Base-by-base conservation (phyloP, 208 protist genomes). In the Wallacemonas rigidus region DNA sequence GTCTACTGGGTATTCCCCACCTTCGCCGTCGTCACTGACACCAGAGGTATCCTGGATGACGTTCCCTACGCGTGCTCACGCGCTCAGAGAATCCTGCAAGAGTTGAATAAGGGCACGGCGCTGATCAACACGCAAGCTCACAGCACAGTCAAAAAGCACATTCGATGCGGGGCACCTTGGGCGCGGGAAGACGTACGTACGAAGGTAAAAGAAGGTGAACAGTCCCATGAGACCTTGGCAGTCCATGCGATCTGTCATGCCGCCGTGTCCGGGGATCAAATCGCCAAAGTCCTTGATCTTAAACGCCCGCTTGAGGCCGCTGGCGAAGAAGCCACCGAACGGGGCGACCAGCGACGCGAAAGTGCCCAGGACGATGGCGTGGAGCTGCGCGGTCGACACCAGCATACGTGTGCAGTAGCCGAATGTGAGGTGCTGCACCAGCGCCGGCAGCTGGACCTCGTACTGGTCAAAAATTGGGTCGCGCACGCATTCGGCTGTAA, bases 271-370 rank as follows among this genome's bases (percentile, higher is more conserved):
- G 14, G 98, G 98, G 73, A 99, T 99, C 35, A 98, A 76, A 48
- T 97, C 90, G 48, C 94, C 97, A 89, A 99, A 99, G 85, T 99
- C 98, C 80, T 99, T 99, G 36, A 99, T 86, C 48, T 98, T 95
- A 72, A 98, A 99, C 0, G 98, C 97, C 11, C 98, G 95, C 81
- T 99, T 99, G 40, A 99, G 77, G 5, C 97, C 98, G 44, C 94
- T 98, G 5, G 98, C 98, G 79, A 99, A 99, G 86, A 99, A 99
- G 26, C 98, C 98, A 41, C 98, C 98, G 86, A 99, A 99, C 15
- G 98, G 98, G 0, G 98, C 98, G 41, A 99, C 73, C 3, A 99
- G 73, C 36, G 97, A 98, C 4, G 96, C 97, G 76, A 99, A 99
- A 15, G 92, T 79, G n/a, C 95, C 97, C 35, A 99, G 76, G 35